Conservation (phyloP, 2,329 filamentous ascomycete species). For the Talaromyces rugulosus region DNA sequence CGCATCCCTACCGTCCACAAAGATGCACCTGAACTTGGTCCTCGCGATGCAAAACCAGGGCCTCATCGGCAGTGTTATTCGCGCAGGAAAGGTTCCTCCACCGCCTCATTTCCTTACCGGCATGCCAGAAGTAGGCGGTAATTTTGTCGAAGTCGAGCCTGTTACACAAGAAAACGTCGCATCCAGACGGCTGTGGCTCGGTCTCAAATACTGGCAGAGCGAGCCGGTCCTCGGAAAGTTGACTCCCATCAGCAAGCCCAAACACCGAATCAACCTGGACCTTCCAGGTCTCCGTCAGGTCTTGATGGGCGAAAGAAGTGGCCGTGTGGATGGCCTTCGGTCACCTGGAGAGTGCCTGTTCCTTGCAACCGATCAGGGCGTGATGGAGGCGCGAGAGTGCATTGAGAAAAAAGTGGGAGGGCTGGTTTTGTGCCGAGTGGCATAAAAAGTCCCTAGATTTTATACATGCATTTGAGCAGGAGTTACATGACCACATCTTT, state of each 20-base stretch:
- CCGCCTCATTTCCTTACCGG: constrained; percentile 51
- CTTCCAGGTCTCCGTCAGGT: constrained; percentile 60
- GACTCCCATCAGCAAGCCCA: constrained; percentile 67
- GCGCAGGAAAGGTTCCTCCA: constrained; percentile 61
- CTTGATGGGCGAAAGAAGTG: constrained; percentile 62
- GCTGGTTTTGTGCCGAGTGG: constrained; percentile 67
- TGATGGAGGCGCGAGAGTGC: constrained; percentile 79
- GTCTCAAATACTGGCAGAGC: constrained; percentile 84
- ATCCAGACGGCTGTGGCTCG: constrained; percentile 75
- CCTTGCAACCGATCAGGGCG: constrained; percentile 69
- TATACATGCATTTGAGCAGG: not conserved
- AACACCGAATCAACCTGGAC: constrained; percentile 64
- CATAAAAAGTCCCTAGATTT: not conserved
- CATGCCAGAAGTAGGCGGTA: constrained; percentile 38
- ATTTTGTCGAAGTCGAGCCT: constrained; percentile 39
- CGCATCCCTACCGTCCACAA: constrained; percentile 76
- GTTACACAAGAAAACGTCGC: constrained; percentile 69
- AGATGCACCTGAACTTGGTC: constrained; percentile 71
- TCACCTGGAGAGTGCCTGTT: constrained; percentile 79
- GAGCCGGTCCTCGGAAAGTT: constrained; percentile 70
- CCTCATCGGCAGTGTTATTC: constrained; percentile 75
- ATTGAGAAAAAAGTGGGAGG: constrained; percentile 78
- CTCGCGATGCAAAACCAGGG: constrained; percentile 78
- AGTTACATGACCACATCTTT: not conserved
- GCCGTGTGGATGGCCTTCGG: constrained; percentile 67